These are phyloP conservation scores for Wickerhamomyces sp. DNA, from an alignment of 1,139 yeast species.

Conservation along the genomic window DNA sequence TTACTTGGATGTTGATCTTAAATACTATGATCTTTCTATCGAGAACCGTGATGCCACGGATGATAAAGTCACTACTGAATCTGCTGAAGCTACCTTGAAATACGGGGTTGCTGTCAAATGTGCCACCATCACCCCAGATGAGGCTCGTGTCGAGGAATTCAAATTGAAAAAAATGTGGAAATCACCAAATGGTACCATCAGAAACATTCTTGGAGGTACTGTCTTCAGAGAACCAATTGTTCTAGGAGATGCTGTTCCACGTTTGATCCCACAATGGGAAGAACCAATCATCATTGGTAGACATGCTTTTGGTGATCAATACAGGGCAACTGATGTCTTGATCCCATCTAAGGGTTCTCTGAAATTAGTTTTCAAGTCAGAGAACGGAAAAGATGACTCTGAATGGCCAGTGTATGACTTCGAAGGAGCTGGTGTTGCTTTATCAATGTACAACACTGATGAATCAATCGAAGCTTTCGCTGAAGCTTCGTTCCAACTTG, in stretches of 20 bases:
- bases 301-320: slow-evolving; percentile 85
- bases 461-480: slow-evolving; percentile 78
- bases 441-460: slow-evolving; percentile 81
- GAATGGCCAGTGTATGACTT: slow-evolving; percentile 55
- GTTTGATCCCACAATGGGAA: slow-evolving; percentile 75
- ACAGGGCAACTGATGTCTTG: slow-evolving; percentile 72
- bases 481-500: slow-evolving; percentile 72
- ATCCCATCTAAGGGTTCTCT: slow-evolving; percentile 65
- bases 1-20: slow-evolving; percentile 64
- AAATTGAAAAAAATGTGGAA: slow-evolving; percentile 78
- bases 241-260: slow-evolving; percentile 37
- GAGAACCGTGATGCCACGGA: slow-evolving; percentile 66
- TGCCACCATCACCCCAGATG: slow-evolving; percentile 86
- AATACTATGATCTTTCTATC: slow-evolving; percentile 72
- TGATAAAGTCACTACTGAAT: slow-evolving; percentile 68
- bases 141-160: slow-evolving; percentile 73
- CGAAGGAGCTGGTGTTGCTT: slow-evolving; percentile 65
- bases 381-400: slow-evolving; percentile 40
- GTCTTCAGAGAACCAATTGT: slow-evolving; percentile 83
- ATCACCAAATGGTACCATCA: slow-evolving; percentile 80
- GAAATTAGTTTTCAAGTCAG: slow-evolving; percentile 60
- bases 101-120: slow-evolving; percentile 82
- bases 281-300: slow-evolving; percentile 81
- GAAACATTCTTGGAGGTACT: slow-evolving; percentile 79
- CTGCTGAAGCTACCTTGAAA: slow-evolving; percentile 70